A percentile compares a stretch with the other conserved stretches of the same genome.
These are phyloP conservation scores for Ammopiptanthus mongolicus DNA, from an alignment of 306 rosid species.

Conservation along the genomic window DNA sequence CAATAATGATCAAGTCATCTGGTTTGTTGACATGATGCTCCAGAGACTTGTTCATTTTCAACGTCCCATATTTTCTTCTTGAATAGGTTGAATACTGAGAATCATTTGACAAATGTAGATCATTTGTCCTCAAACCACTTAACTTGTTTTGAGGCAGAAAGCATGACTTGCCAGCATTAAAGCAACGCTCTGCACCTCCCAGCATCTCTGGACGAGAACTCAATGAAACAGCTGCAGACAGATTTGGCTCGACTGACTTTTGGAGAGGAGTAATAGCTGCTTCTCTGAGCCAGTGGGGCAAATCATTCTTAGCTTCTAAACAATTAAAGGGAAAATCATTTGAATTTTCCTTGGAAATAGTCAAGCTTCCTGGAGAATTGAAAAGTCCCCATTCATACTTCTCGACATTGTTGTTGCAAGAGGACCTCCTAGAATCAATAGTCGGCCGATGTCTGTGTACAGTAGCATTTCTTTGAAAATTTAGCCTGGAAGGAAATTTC, in stretches of 20 bases:
- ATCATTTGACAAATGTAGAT: constrained; percentile 17
- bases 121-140: constrained; percentile 27
- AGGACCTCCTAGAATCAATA: constrained; percentile 21
- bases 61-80: constrained; percentile 28
- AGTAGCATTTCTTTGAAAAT: constrained; percentile 8
- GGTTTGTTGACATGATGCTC: constrained; percentile 17
- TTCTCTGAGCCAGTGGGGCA: constrained; percentile 69
- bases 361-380: constrained; percentile 26
- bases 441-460: constrained; percentile 23
- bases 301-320: constrained; percentile 22
- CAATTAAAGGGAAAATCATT: constrained; percentile 27
- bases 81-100: constrained; percentile 30
- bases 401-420: constrained; percentile 23
- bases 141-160: constrained; percentile 20
- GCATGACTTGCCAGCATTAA: constrained; percentile 20
- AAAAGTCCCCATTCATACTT: constrained; percentile 27
- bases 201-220: constrained; percentile 25
- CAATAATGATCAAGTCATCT: constrained; percentile 42
- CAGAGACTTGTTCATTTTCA: constrained; percentile 29
- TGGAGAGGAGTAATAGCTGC: constrained; percentile 34
- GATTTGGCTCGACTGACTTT: constrained; percentile 11
- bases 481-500: constrained; percentile 28
- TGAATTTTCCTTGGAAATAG: constrained; percentile 15
- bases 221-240: constrained; percentile 16
- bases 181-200: constrained; percentile 18